Percentiles rank a stretch among this genome's conserved stretches.
Evolutionary conservation across 345 rosid species (phyloP).

Genomic region (Brassica carinata): DNA sequence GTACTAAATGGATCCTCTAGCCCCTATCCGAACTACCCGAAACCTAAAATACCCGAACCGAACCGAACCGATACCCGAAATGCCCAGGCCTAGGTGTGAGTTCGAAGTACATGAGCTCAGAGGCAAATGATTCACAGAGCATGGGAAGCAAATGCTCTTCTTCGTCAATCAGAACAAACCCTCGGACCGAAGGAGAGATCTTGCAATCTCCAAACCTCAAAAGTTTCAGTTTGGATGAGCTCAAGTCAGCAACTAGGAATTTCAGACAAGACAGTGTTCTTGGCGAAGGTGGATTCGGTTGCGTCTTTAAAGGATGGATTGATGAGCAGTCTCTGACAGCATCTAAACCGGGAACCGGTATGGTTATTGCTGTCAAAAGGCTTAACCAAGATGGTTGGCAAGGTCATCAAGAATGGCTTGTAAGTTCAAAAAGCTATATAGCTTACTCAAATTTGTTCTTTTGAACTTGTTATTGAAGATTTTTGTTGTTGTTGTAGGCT

Average conservation of each 20-base stretch:
- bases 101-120: slow-evolving; percentile 41
- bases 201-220: slow-evolving; percentile 66
- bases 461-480: neutral
- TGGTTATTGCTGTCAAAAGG: slow-evolving; percentile 71
- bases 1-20: no score
- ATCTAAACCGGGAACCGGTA: slow-evolving; percentile 73
- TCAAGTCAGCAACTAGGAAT: slow-evolving; percentile 74
- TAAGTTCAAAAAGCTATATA: slow-evolving; percentile 6
- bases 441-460: neutral
- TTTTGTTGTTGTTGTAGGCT: slow-evolving; percentile 45
- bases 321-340: slow-evolving; percentile 58
- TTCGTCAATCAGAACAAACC: slow-evolving; percentile 53
- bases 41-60: no score
- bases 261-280: slow-evolving; percentile 81
- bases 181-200: slow-evolving; percentile 74
- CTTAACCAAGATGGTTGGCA: slow-evolving; percentile 76
- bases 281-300: slow-evolving; percentile 90
- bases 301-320: slow-evolving; percentile 86
- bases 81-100: slow-evolving; percentile 56
- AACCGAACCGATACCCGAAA: no score
- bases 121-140: slow-evolving; percentile 47
- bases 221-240: slow-evolving; percentile 59
- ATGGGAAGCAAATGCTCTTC: slow-evolving; percentile 49
- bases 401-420: slow-evolving; percentile 89
- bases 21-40: no score